Percentiles rank a stretch among this genome's conserved stretches.
Conservation (phyloP, 192 early-diverging fungal genomes). For the Gryganskiella cystojenkinii region DNA sequence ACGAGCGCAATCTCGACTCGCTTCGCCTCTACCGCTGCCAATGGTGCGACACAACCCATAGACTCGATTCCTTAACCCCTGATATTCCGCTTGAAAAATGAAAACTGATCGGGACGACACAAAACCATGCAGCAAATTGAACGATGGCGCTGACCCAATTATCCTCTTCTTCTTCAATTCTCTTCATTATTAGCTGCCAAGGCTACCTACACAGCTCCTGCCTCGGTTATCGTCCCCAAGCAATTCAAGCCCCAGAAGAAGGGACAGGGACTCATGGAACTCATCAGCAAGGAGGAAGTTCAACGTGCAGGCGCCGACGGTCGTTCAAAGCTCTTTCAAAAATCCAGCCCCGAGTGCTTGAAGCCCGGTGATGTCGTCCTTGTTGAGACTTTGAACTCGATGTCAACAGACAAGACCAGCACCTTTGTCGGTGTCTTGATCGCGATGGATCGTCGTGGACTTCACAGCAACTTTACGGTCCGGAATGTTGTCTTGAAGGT, state of each 20-base stretch:
- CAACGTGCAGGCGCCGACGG: conserved; percentile 66
- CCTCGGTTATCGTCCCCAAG: conserved; percentile 48
- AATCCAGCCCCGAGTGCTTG: conserved; percentile 64
- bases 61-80: background rate
- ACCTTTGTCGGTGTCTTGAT: conserved; percentile 81
- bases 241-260: conserved; percentile 60
- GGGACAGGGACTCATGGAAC: conserved; percentile 73
- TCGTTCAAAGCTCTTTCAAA: conserved; percentile 70
- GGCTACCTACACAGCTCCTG: conserved; percentile 51
- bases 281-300: conserved; percentile 70
- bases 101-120: background rate
- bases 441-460: conserved; percentile 76
- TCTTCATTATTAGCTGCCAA: conserved; percentile 26
- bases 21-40: conserved; percentile 48
- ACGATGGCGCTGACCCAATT: too few species aligned
- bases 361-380: conserved; percentile 72
- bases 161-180: background rate
- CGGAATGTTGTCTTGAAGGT: conserved; percentile 81
- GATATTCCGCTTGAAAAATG: background rate
- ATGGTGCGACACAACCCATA: conserved; percentile 8
- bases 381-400: conserved; percentile 75
- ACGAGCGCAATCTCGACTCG: conserved; percentile 25
- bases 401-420: conserved; percentile 55
- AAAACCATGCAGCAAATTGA: too few species aligned
- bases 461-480: conserved; percentile 81